phyloP scores from a whole-genome alignment of 2,329 filamentous ascomycete genomes.

The Apiospora arundinis region DNA sequence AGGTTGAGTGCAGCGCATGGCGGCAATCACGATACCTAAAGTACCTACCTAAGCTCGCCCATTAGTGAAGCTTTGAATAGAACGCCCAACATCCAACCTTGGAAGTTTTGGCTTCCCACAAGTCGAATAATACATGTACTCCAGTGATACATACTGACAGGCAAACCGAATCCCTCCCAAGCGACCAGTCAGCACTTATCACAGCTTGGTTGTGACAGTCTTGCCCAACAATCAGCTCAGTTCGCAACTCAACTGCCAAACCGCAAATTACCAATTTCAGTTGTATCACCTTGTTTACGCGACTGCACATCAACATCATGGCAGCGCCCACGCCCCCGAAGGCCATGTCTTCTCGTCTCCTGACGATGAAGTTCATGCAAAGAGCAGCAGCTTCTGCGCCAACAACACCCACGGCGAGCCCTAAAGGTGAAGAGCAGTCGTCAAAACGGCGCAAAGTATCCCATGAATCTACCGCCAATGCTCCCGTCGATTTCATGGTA shows the following conservation, averaged over 20 bases:
- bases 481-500: slow-evolving; percentile 51
- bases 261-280: neutral
- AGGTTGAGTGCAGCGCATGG: neutral
- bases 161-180: neutral
- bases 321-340: slow-evolving; percentile 44
- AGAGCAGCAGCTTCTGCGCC: slow-evolving; percentile 58
- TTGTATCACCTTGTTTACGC: neutral
- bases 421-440: slow-evolving; percentile 54
- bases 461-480: slow-evolving; percentile 41
- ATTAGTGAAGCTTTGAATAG: neutral
- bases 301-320: neutral
- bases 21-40: neutral
- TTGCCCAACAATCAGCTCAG: neutral
- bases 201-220: neutral
- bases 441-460: slow-evolving; percentile 68
- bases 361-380: slow-evolving; percentile 99
- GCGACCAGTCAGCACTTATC: neutral
- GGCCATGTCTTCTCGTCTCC: slow-evolving; percentile 83
- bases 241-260: neutral
- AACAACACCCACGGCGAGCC: slow-evolving; percentile 46
- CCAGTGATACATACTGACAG: neutral
- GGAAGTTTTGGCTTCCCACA: neutral
- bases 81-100: neutral
- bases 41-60: too few relatives aligned
- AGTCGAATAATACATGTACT: neutral